phyloP scores from a whole-genome alignment of 2,329 filamentous ascomycete species.

The Neoarthrinium moseri region DNA sequence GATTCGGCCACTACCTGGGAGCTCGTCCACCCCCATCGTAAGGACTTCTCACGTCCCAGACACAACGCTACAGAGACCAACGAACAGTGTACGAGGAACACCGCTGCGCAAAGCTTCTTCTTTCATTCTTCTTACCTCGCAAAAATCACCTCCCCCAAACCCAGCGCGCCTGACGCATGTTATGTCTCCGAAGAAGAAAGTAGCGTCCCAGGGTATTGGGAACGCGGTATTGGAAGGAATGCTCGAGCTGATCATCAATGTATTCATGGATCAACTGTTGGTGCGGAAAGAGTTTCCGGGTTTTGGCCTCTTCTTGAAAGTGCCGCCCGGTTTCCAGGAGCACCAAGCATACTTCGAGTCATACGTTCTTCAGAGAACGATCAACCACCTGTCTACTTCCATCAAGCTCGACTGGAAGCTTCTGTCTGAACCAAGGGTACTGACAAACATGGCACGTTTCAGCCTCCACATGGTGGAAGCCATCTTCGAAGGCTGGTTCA shows the following conservation, averaged over 20 bases:
- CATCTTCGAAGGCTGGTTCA: slow-evolving; percentile 94
- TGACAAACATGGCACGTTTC: slow-evolving; percentile 85
- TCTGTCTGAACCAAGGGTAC: slow-evolving; percentile 75
- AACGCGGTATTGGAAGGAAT: slow-evolving; percentile 74
- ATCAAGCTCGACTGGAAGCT: slow-evolving; percentile 71
- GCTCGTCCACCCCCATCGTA: slow-evolving; percentile 66
- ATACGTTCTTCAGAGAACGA: slow-evolving; percentile 74
- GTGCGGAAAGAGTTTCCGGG: slow-evolving; percentile 87
- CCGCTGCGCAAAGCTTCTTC: slow-evolving; percentile 80
- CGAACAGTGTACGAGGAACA: slow-evolving; percentile 46
- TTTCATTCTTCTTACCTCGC: slow-evolving; percentile 81
- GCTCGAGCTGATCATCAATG: slow-evolving; percentile 71
- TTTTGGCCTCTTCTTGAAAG: slow-evolving; percentile 80
- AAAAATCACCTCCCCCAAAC: slow-evolving; percentile 59
- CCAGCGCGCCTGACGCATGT: slow-evolving; percentile 63
- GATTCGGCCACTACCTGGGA: slow-evolving; percentile 68
- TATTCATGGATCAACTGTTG: slow-evolving; percentile 85
- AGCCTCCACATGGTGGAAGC: slow-evolving; percentile 81
- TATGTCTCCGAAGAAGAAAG: slow-evolving; percentile 57
- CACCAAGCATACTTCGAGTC: slow-evolving; percentile 96
- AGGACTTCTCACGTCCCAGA: slow-evolving; percentile 64
- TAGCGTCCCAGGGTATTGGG: slow-evolving; percentile 51
- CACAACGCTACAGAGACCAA: slow-evolving; percentile 38
- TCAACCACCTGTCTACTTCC: slow-evolving; percentile 67
- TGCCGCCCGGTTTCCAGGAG: slow-evolving; percentile 89